Conservation (phyloP, 176 grass and related monocot genomes). For the Zea luxurians region DNA sequence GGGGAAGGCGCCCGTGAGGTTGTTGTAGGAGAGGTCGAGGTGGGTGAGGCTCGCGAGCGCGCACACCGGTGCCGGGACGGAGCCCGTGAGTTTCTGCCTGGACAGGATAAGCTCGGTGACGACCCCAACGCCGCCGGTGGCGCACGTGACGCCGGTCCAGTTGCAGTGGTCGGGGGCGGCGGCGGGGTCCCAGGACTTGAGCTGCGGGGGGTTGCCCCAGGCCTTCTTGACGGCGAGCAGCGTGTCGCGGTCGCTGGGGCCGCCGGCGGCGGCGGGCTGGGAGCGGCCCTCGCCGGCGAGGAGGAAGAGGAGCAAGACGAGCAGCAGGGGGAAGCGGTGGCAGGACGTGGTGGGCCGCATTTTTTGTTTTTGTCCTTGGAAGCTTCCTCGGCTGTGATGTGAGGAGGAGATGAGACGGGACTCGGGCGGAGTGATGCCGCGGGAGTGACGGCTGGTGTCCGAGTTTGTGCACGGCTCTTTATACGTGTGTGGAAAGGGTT, state of each 20-base stretch:
- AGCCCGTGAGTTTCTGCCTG: background rate
- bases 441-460: background rate
- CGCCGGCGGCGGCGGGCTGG: background rate
- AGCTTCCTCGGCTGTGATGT: conserved; percentile 10
- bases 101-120: conserved; percentile 37
- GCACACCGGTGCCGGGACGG: conserved; percentile 52
- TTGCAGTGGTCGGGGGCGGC: conserved; percentile 43
- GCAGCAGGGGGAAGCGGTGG: background rate
- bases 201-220: conserved; percentile 41
- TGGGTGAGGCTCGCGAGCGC: conserved; percentile 42
- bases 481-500: conserved; percentile 11
- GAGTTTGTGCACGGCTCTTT: background rate
- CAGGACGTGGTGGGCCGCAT: background rate
- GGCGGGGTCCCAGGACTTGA: conserved; percentile 56
- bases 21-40: conserved; percentile 68
- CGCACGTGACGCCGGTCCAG: conserved; percentile 53
- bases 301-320: conserved; percentile 24
- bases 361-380: background rate
- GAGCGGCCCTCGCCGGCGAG: conserved; percentile 14
- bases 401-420: background rate
- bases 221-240: conserved; percentile 43
- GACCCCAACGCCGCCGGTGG: background rate
- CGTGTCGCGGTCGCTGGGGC: conserved; percentile 18
- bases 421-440: background rate
- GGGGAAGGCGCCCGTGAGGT: conserved; percentile 54